Evolutionary conservation across 1,284 basidiomycete genomes (phyloP).

Genomic region (Schizophyllum amplum): DNA sequence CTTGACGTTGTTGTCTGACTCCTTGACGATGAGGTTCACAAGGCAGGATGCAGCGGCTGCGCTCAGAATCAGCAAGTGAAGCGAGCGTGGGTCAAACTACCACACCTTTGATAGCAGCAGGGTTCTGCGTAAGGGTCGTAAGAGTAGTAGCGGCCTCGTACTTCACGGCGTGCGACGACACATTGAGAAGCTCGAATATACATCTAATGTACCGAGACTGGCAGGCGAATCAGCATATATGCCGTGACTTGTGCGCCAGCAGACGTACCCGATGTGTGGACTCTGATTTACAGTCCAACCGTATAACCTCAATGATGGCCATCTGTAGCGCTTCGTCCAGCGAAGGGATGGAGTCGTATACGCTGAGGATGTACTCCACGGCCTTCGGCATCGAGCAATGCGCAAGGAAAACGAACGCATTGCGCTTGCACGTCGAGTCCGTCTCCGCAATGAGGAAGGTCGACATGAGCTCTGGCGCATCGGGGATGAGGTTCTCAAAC

Average conservation of each 20-base stretch:
- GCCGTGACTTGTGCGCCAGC: slow-evolving; percentile 3
- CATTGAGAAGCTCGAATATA: slow-evolving; percentile 93
- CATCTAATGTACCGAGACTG: slow-evolving; percentile 88
- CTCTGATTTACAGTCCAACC: slow-evolving; percentile 85
- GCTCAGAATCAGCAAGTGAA: not conserved
- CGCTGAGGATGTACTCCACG: slow-evolving; percentile 83
- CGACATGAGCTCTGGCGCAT: slow-evolving; percentile 94
- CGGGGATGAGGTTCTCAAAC: slow-evolving; percentile 92
- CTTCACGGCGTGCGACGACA: slow-evolving; percentile 91
- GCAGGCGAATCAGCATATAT: slow-evolving; percentile 7
- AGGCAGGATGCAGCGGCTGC: slow-evolving; percentile 85
- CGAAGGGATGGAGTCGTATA: slow-evolving; percentile 78
- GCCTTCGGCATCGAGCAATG: slow-evolving; percentile 87
- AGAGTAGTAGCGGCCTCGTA: slow-evolving; percentile 97
- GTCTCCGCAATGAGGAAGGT: slow-evolving; percentile 97
- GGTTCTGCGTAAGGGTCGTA: slow-evolving; percentile 92
- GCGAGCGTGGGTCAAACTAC: not conserved
- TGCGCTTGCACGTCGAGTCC: slow-evolving; percentile 95
- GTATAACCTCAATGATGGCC: slow-evolving; percentile 91
- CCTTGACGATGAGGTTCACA: slow-evolving; percentile 88
- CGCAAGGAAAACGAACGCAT: slow-evolving; percentile 93
- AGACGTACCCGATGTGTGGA: slow-evolving; percentile 66
- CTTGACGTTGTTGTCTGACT: slow-evolving; percentile 99
- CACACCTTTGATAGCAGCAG: slow-evolving; percentile 89
- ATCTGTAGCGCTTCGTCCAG: slow-evolving; percentile 96